phyloP scores from a whole-genome alignment of 805 yeast genomes.

The Metschnikowia hibisci region DNA sequence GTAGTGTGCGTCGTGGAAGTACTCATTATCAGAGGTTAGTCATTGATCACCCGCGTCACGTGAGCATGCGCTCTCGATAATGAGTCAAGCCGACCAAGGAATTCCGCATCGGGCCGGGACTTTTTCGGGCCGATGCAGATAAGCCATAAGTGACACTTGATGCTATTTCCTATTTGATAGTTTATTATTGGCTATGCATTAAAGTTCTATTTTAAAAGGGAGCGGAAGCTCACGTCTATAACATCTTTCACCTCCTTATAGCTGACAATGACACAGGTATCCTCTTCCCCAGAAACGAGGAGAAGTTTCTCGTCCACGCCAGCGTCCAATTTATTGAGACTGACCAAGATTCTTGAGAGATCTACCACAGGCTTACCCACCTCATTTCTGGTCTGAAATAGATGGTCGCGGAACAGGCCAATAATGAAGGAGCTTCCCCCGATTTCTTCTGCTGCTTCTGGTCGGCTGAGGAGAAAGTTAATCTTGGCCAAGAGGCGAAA shows the following conservation, averaged over 20 bases:
- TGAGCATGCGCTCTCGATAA: neutral
- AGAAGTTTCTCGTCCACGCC: conserved; percentile 82
- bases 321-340: conserved; percentile 86
- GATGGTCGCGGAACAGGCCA: conserved; percentile 73
- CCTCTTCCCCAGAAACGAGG: conserved; percentile 80
- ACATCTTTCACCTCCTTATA: conserved; percentile 77
- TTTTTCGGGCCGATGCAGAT: neutral
- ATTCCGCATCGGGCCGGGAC: neutral
- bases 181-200: neutral
- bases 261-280: conserved; percentile 77
- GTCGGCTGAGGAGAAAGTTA: conserved; percentile 71
- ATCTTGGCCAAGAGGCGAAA: conserved; percentile 80
- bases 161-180: neutral
- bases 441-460: conserved; percentile 54
- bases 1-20: conserved; percentile 3
- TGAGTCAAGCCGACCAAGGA: conserved; percentile 2
- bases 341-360: conserved; percentile 71
- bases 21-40: conserved; percentile 5
- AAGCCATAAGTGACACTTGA: neutral
- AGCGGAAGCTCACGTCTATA: conserved; percentile 63
- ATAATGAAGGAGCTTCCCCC: conserved; percentile 63
- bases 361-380: conserved; percentile 75
- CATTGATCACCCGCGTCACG: conserved; percentile 3
- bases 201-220: conserved; percentile 9
- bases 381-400: conserved; percentile 81